Evolutionary conservation across 371 early-diverging fungal genomes (phyloP).

Genomic region (Catenaria anguillulae): DNA sequence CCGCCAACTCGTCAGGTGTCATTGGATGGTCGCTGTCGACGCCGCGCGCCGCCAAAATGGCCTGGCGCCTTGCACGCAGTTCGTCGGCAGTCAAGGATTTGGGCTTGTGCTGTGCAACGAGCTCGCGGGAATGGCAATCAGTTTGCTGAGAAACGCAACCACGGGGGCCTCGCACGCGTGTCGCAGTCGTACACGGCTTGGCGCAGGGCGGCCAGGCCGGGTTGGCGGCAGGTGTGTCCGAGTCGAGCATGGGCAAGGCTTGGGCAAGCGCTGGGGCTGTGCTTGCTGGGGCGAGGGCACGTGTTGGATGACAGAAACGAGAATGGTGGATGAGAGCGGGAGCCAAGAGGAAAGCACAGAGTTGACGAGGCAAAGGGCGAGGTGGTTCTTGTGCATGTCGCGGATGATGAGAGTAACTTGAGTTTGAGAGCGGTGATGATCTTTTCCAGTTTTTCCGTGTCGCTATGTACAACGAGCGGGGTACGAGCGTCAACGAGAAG

Average conservation of each 20-base stretch:
- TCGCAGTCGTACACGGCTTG: conserved; percentile 27
- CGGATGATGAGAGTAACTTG: conserved; percentile 76
- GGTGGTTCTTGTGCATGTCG: conserved; percentile 33
- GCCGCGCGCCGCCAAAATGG: conserved; percentile 21
- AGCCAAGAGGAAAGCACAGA: conserved; percentile 47
- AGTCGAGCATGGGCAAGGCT: not conserved
- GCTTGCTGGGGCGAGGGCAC: conserved; percentile 74
- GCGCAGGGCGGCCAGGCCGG: not conserved
- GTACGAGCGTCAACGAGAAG: no score
- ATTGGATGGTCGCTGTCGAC: no score
- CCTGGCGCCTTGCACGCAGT: conserved; percentile 61
- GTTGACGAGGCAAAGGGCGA: not conserved
- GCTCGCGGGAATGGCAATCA: conserved; percentile 65
- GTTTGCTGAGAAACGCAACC: conserved; percentile 82
- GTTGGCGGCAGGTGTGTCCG: not conserved
- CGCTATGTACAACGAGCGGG: no score
- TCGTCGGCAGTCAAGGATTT: conserved; percentile 71
- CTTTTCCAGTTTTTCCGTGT: conserved; percentile 77
- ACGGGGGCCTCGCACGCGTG: conserved; percentile 32
- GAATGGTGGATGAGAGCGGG: conserved; percentile 54
- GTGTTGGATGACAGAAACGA: conserved; percentile 69
- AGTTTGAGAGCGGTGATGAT: conserved; percentile 70
- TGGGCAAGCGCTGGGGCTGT: conserved; percentile 25
- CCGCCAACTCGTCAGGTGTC: not conserved
- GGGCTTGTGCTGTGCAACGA: conserved; percentile 51